Conservation (phyloP, 768 basidiomycete species). For the Ephemerocybe angulata region DNA sequence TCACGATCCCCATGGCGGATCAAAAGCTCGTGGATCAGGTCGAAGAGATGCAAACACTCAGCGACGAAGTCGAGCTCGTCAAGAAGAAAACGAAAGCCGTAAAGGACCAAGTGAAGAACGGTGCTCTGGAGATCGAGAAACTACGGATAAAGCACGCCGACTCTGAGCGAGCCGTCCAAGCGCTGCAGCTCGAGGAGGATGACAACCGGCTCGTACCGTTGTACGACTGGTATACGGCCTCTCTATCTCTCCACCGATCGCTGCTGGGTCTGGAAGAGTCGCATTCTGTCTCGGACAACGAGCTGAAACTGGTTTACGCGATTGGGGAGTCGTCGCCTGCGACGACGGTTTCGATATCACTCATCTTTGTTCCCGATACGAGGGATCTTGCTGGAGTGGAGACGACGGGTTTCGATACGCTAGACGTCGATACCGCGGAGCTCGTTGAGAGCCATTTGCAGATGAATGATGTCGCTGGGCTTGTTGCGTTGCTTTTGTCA, state of each 20-base stretch:
- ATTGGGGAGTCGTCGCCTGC: not conserved
- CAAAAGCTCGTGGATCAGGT: constrained; percentile 72
- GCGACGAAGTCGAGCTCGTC: constrained; percentile 56
- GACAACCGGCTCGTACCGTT: constrained; percentile 61
- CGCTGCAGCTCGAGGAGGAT: constrained; percentile 54
- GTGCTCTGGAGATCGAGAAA: constrained; percentile 52
- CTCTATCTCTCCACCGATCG: constrained; percentile 60
- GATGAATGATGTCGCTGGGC: constrained; percentile 60
- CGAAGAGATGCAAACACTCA: constrained; percentile 73
- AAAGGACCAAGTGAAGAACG: constrained; percentile 60
- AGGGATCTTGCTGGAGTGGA: constrained; percentile 59
- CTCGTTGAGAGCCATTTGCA: constrained; percentile 60
- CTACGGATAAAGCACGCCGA: constrained; percentile 61
- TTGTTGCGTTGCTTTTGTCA: constrained; percentile 58
- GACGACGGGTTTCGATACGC: constrained; percentile 45
- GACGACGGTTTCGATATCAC: constrained; percentile 8
- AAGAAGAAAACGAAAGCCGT: constrained; percentile 48
- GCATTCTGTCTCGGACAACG: constrained; percentile 67
- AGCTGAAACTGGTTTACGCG: constrained; percentile 67
- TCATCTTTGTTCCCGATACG: constrained; percentile 71
- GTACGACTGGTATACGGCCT: constrained; percentile 76
- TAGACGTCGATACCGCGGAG: constrained; percentile 55
- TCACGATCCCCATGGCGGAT: constrained; percentile 74
- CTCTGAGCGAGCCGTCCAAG: constrained; percentile 63
- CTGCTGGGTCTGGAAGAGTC: constrained; percentile 58